Conservation (phyloP, 2,329 filamentous ascomycete species). For the Trichophaea hybrida region DNA sequence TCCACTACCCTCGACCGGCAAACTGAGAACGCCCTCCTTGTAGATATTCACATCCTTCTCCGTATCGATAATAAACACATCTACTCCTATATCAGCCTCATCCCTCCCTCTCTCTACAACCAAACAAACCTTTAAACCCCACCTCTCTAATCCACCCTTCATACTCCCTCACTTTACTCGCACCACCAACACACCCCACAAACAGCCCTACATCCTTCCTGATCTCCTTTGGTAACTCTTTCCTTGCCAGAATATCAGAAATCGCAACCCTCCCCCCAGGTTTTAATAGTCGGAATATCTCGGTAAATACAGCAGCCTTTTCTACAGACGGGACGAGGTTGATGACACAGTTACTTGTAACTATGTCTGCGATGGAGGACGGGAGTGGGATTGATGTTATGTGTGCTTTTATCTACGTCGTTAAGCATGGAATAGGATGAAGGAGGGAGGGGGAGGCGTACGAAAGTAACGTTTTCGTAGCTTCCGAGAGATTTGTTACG, state of each 20-base stretch:
- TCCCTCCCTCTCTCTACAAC: not conserved
- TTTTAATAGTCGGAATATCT: slow-evolving; percentile 45
- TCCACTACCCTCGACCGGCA: not conserved
- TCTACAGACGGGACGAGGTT: slow-evolving; percentile 43
- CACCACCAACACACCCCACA: slow-evolving; percentile 47
- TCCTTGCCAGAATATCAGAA: slow-evolving; percentile 44
- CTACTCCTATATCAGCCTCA: slow-evolving; percentile 24
- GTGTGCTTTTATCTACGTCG: slow-evolving; percentile 5
- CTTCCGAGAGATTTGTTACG: slow-evolving; percentile 25
- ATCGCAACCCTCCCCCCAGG: slow-evolving; percentile 45
- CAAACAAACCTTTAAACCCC: slow-evolving; percentile 17
- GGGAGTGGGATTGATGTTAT: slow-evolving; percentile 40
- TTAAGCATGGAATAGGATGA: slow-evolving; percentile 31
- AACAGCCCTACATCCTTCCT: slow-evolving; percentile 40
- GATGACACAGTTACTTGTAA: slow-evolving; percentile 51
- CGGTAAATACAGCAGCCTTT: slow-evolving; percentile 41
- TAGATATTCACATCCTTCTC: slow-evolving; percentile 39
- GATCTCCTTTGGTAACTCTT: slow-evolving; percentile 38
- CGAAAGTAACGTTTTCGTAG: slow-evolving; percentile 35
- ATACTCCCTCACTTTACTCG: slow-evolving; percentile 41
- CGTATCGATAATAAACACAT: slow-evolving; percentile 36
- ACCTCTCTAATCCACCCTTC: slow-evolving; percentile 35
- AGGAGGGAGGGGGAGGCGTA: slow-evolving; percentile 26
- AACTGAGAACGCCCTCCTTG: slow-evolving; percentile 23
- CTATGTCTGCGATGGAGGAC: slow-evolving; percentile 36